Conservation (phyloP, 2,329 filamentous ascomycete species). For the Tricladium varicosporioides region DNA sequence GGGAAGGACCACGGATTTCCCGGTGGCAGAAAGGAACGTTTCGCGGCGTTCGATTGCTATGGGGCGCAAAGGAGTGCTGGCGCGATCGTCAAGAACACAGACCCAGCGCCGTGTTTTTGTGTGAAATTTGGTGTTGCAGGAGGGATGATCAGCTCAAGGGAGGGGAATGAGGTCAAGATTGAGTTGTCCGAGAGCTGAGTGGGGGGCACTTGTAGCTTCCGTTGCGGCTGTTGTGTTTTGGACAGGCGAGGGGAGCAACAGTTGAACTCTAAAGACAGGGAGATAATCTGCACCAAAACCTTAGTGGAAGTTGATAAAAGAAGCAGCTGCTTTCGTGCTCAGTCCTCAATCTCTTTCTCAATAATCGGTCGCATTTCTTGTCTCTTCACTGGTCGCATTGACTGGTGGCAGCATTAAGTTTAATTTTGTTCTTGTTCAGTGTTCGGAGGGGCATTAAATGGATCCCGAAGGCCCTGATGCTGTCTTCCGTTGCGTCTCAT, state of each 20-base stretch:
- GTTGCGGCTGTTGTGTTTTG: background rate
- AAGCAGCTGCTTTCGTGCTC: background rate
- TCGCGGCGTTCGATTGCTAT: background rate
- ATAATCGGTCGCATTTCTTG: background rate
- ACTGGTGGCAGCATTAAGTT: background rate
- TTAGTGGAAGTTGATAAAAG: background rate
- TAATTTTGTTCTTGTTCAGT: background rate
- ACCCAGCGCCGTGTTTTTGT: background rate
- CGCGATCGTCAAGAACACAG: background rate
- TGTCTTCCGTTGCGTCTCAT: background rate
- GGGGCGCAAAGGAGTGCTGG: background rate
- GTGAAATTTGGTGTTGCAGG: background rate
- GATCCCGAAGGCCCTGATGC: background rate
- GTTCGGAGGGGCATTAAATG: slow-evolving; percentile 8
- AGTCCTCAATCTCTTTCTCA: background rate
- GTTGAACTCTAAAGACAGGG: too few relatives aligned
- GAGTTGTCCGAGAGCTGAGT: background rate
- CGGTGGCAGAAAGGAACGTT: background rate
- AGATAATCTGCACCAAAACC: too few relatives aligned
- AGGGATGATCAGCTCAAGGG: background rate
- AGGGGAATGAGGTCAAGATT: background rate
- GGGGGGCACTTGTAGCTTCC: background rate
- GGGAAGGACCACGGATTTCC: background rate
- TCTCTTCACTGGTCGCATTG: background rate
- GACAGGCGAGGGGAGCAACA: background rate